Base-by-base conservation (phyloP, 495 filamentous ascomycete species). In the Immersiella caudata region DNA sequence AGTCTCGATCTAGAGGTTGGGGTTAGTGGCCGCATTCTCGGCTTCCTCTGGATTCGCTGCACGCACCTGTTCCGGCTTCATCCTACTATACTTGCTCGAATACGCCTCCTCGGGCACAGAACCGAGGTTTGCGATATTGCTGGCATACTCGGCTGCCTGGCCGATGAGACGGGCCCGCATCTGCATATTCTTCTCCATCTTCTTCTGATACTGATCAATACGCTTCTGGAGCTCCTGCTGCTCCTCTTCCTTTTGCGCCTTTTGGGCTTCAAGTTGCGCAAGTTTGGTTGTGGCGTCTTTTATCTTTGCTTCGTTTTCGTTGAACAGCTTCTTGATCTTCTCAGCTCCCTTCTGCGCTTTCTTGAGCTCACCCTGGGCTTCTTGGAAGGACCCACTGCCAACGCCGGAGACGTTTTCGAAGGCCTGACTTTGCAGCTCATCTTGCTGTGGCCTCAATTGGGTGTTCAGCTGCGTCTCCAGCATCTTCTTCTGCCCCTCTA, bases 61-160 rank as follows among this genome's bases (percentile, higher is more conserved):
- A 78, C 83, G 73, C 78, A 88, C 90, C 36, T 84, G 84, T 68
- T 96, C 93, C 25, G 89, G 87, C 67, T 91, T 88, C 55, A 89
- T 87, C 72, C 88, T 90, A 71, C 92, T 87, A 73, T 94, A 99
- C 72, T 93, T 95, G 58, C 90, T 91, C 73, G 97, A 96, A 14
- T 18, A 33, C 3, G 95, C 95, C 69, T 96, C 93, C 54, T 98
- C 93, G 1, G 95, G 96, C 16, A 99, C 84, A 26, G 95, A 93
- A 71, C 95, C 95, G 8, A 99, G 83, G 70, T 97, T 93, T 62
- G 93, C 89, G 68, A 99, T 97, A 64, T 94, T 95, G 69, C 90
- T 88, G 50, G 87, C 87, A 68, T 91, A 91, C 72, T 97, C 94
- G 1, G 87, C 84, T 6, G 89, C 89, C 73, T 92, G 89, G 70